Conservation (phyloP, 345 rosid genomes). For the Rhizophora apiculata region DNA sequence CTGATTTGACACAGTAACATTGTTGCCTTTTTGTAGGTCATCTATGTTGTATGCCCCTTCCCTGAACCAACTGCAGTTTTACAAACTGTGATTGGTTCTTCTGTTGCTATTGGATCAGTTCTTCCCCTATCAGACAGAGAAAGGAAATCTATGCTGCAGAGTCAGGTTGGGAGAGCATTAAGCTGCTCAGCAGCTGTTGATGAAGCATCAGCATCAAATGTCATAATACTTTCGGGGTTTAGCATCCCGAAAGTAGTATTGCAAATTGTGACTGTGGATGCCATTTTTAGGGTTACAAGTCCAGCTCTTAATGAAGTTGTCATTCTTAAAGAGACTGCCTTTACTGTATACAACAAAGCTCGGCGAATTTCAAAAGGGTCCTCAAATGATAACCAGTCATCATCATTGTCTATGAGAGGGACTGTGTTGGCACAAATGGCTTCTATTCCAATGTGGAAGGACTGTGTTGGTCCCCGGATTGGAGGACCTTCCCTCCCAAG, state of each 20-base stretch:
- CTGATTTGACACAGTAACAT: neutral
- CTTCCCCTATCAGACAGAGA: constrained; percentile 64
- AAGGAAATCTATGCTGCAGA: constrained; percentile 56
- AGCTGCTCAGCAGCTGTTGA: constrained; percentile 80
- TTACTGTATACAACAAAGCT: constrained; percentile 91
- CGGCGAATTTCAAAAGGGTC: constrained; percentile 81
- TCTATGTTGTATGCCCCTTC: constrained; percentile 98
- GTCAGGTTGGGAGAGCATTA: constrained; percentile 88
- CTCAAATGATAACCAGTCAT: constrained; percentile 53
- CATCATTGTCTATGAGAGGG: constrained; percentile 54
- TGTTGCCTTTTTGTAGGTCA: constrained; percentile 46
- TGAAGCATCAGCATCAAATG: constrained; percentile 79
- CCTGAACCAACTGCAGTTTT: constrained; percentile 93
- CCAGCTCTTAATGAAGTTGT: constrained; percentile 79
- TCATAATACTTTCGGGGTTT: constrained; percentile 83
- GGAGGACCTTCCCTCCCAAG: constrained; percentile 71
- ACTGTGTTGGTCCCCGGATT: constrained; percentile 75
- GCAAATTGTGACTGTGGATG: constrained; percentile 89
- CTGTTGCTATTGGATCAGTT: constrained; percentile 79
- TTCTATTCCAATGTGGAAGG: constrained; percentile 88
- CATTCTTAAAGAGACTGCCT: constrained; percentile 92
- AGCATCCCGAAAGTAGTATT: constrained; percentile 77
- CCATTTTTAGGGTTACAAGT: constrained; percentile 86
- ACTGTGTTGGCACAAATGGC: constrained; percentile 51
- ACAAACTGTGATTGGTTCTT: constrained; percentile 79